A percentile compares a stretch with the other conserved stretches of the same genome.
Evolutionary conservation across 176 grass and related monocot species (phyloP).

Genomic region (Paspalum notatum): DNA sequence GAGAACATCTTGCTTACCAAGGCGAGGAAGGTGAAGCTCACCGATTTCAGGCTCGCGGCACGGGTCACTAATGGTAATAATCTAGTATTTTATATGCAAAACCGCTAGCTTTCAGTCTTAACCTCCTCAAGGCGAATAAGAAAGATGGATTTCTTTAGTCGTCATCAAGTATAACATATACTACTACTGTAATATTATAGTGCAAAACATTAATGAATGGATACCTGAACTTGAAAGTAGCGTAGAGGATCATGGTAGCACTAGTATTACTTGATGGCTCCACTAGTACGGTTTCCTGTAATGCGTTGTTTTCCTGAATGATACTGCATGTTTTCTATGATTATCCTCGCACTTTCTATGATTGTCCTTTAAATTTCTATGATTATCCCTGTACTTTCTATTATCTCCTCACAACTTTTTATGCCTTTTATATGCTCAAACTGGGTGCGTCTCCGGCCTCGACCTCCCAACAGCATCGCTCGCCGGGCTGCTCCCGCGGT

Average conservation of each 20-base stretch:
- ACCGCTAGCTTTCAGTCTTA: not conserved
- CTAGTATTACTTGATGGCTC: too few relatives aligned
- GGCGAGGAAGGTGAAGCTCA: conserved; percentile 67
- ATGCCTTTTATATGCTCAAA: too few relatives aligned
- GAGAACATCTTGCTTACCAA: conserved; percentile 91
- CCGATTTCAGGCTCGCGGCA: conserved; percentile 86
- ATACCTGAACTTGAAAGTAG: not conserved
- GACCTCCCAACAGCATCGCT: too few relatives aligned
- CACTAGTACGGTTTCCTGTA: too few relatives aligned
- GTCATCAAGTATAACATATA: not conserved
- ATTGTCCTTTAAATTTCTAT: too few relatives aligned
- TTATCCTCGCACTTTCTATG: too few relatives aligned
- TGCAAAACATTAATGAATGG: not conserved
- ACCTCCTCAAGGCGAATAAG: not conserved
- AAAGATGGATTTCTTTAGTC: not conserved
- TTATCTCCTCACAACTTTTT: too few relatives aligned
- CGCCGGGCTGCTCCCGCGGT: too few relatives aligned
- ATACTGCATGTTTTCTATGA: too few relatives aligned
- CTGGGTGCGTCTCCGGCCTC: too few relatives aligned
- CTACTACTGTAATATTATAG: not conserved
- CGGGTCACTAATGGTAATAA: conserved; percentile 76
- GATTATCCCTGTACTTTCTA: too few relatives aligned
- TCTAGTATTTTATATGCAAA: not conserved
- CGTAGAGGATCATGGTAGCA: not conserved
- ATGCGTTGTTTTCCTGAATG: too few relatives aligned